Evolutionary conservation across 78 protist genomes (phyloP), one percentile per base, ranked within the genome.

Genomic region (Dictyostelium brefeldianum): DNA sequence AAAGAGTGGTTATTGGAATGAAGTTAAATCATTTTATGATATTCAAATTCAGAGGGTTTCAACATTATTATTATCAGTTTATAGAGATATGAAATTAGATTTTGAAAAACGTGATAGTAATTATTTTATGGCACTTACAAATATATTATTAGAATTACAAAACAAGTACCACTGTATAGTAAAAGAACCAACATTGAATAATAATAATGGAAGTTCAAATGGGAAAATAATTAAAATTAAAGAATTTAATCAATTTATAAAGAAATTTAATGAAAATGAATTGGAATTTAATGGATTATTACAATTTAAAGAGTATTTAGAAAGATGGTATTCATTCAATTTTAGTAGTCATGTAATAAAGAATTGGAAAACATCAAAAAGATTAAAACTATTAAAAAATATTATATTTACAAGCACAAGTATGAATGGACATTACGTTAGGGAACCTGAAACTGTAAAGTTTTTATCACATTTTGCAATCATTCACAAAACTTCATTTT

Each of bases 321-420:
- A 67, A 31, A 67, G 75, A 67, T 29, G 31, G 0, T 67, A 29
- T 15, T 67, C 75, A 4, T 67, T 67, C 15, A 67, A 31, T 67
- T 67, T 31, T 15, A 67, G 75, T 31, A 27, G 22, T 11, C 50
- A 25, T 29, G 8, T 31, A 27, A 18, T 10, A 27, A 27, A 67
- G 75, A 67, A 31, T 17, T 67, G 75, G 75, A 31, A 25, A 67
- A 67, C 47, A 5, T 31, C 75, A 6, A 67, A 67, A 67, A 67
- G 75, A 29, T 27, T 14, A 9, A 64, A 64, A 27, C 5, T 27
- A 14, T 29, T 64, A 9, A 64, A 18, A 64, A 27, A 64, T 22
- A 1, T 64, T 29, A 67, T 67, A 6, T 27, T 27, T 14, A 29
- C 75, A 31, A 31, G 47, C 0, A 67, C 18, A 31, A 67, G 75